Conservation (phyloP, 2,329 filamentous ascomycete genomes). For the Colletotrichum shisoi region DNA sequence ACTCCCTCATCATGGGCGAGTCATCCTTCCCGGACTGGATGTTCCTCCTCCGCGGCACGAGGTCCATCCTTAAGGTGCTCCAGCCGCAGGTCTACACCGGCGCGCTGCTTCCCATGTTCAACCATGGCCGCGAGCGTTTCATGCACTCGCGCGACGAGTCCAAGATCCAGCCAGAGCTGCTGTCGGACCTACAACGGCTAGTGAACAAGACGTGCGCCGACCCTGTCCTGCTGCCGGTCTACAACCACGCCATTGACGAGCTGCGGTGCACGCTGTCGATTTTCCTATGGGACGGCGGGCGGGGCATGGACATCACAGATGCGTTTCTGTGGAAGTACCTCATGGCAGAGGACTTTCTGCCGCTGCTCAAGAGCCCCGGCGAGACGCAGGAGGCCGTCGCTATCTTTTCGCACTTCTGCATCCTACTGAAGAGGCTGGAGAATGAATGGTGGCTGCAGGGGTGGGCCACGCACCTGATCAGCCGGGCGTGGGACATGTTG, state of each 20-base stretch:
- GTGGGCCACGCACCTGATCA: conserved; percentile 48
- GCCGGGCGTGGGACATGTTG: conserved; percentile 46
- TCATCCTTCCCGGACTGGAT: conserved; percentile 47
- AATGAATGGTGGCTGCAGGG: conserved; percentile 52
- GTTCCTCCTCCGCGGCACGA: conserved; percentile 45
- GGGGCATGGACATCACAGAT: conserved; percentile 49
- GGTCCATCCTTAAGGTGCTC: conserved; percentile 43
- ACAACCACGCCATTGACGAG: conserved; percentile 41
- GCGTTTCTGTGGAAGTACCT: conserved; percentile 53
- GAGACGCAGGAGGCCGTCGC: conserved; percentile 46
- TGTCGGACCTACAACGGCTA: conserved; percentile 40
- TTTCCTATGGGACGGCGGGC: conserved; percentile 37
- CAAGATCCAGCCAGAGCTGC: conserved; percentile 32
- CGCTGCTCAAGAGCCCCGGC: conserved; percentile 45
- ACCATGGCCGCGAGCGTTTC: conserved; percentile 43
- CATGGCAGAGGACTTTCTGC: conserved; percentile 49
- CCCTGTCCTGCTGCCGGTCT: conserved; percentile 38
- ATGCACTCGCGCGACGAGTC: conserved; percentile 31
- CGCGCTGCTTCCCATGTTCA: conserved; percentile 39
- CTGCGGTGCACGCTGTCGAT: conserved; percentile 40
- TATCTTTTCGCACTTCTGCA: conserved; percentile 50
- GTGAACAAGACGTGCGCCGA: conserved; percentile 41
- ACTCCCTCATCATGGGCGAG: conserved; percentile 46
- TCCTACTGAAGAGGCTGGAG: conserved; percentile 46
- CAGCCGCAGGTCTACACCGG: conserved; percentile 39